Evolutionary conservation across 768 basidiomycete species (phyloP), one percentile per base, ranked within the genome.

Genomic region (Nidularia pulvinata): DNA sequence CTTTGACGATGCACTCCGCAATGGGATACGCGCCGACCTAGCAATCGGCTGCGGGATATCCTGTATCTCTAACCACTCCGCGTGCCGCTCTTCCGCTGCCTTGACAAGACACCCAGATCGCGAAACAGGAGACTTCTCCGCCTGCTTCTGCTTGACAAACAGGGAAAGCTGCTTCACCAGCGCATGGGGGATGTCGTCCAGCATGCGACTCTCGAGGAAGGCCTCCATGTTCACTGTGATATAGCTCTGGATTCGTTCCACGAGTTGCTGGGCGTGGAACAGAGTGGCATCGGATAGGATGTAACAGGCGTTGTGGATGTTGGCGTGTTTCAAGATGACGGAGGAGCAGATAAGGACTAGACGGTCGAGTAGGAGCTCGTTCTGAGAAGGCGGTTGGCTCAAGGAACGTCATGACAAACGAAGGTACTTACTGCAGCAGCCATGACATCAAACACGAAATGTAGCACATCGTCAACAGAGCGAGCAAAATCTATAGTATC

Each of bases 371-470:
- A 97, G 79, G 2, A 98, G 72, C 69, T 98, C 94, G 57, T 89
- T 95, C 89, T 95, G 56, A 4, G 6, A 35, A 30, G 5, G 19
- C 3, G 48, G 60, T 36, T 33, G 13, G 46, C 4, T 16, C 33
- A 7, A 13, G 16, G 36, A 5, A 1, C 9, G 25, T n/a, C 10
- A 13, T 4, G 19, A 10, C 9, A 16, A 43, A 37, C 30, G 11
- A 22, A 55, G 6, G 1, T 32, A 74, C 82, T 66, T 65, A 95
- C 93, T 35, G 95, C 93, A 14, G 84, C 88, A 35, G 87, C 86
- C 68, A 97, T 82, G 13, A 98, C 86, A 19, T 88, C 84, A 56
- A 97, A 93, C 71, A 94, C 81, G 58, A 95, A 92, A 56, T 93
- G 89, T 53, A 98, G 67, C 33, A 93, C 74, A 35, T 89, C 85